phyloP scores from a whole-genome alignment of 371 early-diverging fungal genomes.

The Mucor sp. region DNA sequence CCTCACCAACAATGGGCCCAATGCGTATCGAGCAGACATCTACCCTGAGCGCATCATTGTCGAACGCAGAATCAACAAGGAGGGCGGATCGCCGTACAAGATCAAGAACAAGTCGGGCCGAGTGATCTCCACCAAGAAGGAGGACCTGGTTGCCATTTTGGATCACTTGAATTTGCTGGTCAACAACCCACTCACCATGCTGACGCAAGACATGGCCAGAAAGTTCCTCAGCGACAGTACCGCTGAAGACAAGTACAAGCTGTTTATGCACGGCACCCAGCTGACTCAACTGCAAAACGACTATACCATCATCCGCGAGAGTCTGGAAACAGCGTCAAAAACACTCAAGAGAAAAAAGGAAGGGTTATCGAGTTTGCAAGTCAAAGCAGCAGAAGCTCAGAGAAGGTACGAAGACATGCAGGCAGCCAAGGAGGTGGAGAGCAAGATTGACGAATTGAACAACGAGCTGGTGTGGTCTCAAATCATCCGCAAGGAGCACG shows the following conservation, averaged over 20 bases:
- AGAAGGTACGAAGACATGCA: conserved; percentile 64
- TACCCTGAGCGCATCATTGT: conserved; percentile 84
- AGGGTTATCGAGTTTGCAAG: conserved; percentile 61
- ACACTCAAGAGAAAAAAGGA: conserved; percentile 61
- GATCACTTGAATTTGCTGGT: conserved; percentile 91
- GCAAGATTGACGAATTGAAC: conserved; percentile 58
- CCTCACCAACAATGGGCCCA: conserved; percentile 82
- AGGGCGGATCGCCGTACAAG: conserved; percentile 74
- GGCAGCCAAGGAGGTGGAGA: conserved; percentile 64
- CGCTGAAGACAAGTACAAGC: conserved; percentile 83
- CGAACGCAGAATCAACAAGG: conserved; percentile 79
- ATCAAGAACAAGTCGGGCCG: conserved; percentile 67
- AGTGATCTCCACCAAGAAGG: conserved; percentile 72
- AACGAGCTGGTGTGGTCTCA: conserved; percentile 81
- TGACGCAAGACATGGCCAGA: conserved; percentile 93
- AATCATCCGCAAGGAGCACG: conserved; percentile 59
- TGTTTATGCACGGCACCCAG: conserved; percentile 89
- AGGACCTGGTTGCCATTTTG: conserved; percentile 80
- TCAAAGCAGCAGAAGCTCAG: conserved; percentile 64
- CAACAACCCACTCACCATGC: conserved; percentile 90
- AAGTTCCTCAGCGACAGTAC: conserved; percentile 85
- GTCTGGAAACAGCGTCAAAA: conserved; percentile 60
- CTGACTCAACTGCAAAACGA: conserved; percentile 77
- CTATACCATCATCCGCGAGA: conserved; percentile 68
- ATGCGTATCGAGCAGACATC: conserved; percentile 77